Base-by-base conservation (phyloP, 1,139 yeast genomes). In the Yamadazyma atmosphaerica region DNA sequence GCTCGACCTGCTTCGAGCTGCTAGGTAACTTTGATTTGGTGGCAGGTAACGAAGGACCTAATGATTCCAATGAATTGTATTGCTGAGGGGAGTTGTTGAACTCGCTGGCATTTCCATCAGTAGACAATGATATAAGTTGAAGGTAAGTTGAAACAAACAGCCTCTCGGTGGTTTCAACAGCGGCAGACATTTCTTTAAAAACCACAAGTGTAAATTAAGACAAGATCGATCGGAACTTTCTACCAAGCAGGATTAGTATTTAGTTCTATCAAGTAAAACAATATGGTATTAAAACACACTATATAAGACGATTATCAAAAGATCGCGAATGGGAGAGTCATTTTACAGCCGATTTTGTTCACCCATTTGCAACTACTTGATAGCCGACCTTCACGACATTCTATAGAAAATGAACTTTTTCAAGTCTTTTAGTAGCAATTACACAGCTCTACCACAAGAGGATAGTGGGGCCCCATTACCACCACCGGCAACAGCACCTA, bases 401-500 rank as follows among this genome's bases (percentile, higher is more conserved):
- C n/a, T n/a, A n/a, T n/a, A n/a, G n/a, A n/a, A n/a, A n/a, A n/a
- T 69, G 75, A 65, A 63, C 48, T 66, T 68, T 57, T 66, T 69
- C 47, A 68, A 65, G 44, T 54, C 66, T 3, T 66, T 68, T 40
- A 42, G 41, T 19, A 48, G 37, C 17, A 50, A 43, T 26, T 70
- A 70, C 49, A 37, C 61, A 1, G 69, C 71, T 10, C 49, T 70
- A 38, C 35, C 60, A 12, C 71, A 65, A 41, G 67, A 63, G 16
- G 67, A 63, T 10, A 28, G 31, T 16, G 60, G 59, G 2, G 66
- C 69, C 0, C 64, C 68, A 3, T 56, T 68, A 25, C 76, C 76
- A 2, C 57, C 69, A 1, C 75, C 76, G 18, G 74, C 51, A 4
- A 66, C 75, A 0, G 42, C 55, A 7, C 42, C 55, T 7, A 25